phyloP scores from a whole-genome alignment of 176 grass and related monocot species.

The Oryza longistaminata region DNA sequence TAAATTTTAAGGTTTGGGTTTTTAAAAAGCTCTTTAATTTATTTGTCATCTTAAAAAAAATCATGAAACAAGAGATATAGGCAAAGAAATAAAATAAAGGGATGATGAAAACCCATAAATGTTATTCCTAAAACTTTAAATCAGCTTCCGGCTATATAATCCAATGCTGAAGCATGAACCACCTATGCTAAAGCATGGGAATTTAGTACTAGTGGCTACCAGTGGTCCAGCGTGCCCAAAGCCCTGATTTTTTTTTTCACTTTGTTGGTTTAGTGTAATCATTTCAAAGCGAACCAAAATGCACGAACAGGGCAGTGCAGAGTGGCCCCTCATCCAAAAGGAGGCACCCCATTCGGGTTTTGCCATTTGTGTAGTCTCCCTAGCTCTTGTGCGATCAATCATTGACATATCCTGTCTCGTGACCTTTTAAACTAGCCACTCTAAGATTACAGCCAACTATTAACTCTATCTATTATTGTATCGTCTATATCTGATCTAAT shows the following conservation, averaged over 20 bases:
- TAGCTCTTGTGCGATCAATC: neutral
- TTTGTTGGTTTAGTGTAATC: neutral
- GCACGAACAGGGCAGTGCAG: neutral
- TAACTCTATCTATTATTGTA: no score
- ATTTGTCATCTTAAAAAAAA: no score
- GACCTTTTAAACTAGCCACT: neutral
- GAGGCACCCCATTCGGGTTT: neutral
- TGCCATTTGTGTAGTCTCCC: neutral
- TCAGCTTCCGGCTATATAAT: no score
- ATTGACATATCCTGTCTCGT: neutral
- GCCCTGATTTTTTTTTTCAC: neutral
- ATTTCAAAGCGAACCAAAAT: neutral
- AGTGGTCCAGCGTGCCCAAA: neutral
- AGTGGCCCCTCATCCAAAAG: neutral
- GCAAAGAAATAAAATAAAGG: no score
- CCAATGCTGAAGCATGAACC: no score
- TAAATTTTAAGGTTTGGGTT: no score
- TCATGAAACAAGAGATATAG: no score
- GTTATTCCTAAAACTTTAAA: no score
- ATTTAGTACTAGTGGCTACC: neutral
- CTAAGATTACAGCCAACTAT: neutral
- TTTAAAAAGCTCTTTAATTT: no score
- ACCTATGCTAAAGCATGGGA: neutral
- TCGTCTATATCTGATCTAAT: no score
- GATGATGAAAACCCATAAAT: no score